Evolutionary conservation across 2,329 filamentous ascomycete genomes (phyloP).

Genomic region (Talaromyces pinophilus): DNA sequence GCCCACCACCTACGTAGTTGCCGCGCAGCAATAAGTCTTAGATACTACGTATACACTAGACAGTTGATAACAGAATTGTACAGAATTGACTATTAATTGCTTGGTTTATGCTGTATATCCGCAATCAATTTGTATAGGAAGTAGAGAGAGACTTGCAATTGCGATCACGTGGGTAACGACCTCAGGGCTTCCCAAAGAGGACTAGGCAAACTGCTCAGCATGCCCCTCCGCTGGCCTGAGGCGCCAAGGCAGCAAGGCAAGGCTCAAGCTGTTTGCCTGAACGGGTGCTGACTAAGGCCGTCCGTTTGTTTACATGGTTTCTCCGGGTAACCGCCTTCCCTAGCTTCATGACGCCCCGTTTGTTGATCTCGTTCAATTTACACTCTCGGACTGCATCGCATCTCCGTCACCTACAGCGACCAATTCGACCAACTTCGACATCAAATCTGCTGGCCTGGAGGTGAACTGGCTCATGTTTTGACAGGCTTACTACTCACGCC

Average conservation of each 20-base stretch:
- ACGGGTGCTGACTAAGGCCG: constrained; percentile 16
- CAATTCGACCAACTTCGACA: background rate
- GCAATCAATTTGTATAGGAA: background rate
- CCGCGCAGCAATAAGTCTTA: background rate
- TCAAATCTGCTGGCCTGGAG: background rate
- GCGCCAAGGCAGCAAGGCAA: constrained; percentile 9
- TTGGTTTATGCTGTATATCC: background rate
- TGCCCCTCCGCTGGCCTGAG: constrained; percentile 15
- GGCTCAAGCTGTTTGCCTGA: background rate
- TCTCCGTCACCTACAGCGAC: background rate
- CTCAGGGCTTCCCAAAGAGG: background rate
- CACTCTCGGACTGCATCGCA: background rate
- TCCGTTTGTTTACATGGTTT: constrained; percentile 23
- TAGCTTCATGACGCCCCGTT: background rate
- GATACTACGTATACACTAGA: background rate
- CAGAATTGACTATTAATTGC: background rate
- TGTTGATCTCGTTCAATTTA: constrained; percentile 6
- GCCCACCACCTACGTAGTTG: constrained; percentile 8
- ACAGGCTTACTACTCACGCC: background rate
- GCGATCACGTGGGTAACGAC: constrained; percentile 12
- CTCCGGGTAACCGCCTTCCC: constrained; percentile 21
- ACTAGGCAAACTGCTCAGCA: constrained; percentile 8
- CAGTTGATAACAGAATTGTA: background rate
- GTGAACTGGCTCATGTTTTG: background rate
- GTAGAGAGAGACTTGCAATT: background rate